A percentile compares a stretch with the other conserved stretches of the same genome.
Conservation (phyloP, 2,329 filamentous ascomycete genomes). For the Diaporthe vexans region DNA sequence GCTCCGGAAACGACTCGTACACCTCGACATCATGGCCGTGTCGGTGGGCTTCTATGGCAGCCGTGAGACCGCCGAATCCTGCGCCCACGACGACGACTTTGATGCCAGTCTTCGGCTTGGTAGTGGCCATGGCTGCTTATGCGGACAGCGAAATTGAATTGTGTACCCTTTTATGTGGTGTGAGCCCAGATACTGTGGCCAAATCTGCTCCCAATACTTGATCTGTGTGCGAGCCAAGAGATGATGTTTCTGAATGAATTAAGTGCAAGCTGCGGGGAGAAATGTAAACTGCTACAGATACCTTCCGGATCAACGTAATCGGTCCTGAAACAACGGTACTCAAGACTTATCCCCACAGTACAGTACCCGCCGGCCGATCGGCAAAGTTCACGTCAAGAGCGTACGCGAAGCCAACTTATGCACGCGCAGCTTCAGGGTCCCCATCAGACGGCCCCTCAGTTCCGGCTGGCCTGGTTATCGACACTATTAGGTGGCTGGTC, state of each 20-base stretch:
- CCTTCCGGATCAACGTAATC: neutral
- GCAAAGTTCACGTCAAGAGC: neutral
- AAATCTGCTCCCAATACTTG: neutral
- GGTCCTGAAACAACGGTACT: slow-evolving; percentile 10
- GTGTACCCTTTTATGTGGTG: neutral
- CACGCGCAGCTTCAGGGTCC: neutral
- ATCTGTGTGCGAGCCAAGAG: neutral
- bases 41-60: slow-evolving; percentile 73
- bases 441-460: slow-evolving; percentile 17
- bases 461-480: slow-evolving; percentile 12
- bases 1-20: slow-evolving; percentile 69
- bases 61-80: slow-evolving; percentile 73
- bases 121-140: slow-evolving; percentile 19
- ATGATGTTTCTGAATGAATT: neutral
- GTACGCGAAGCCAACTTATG: neutral
- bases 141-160: neutral
- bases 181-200: neutral
- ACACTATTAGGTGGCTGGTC: neutral
- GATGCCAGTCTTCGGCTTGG: slow-evolving; percentile 59
- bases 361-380: neutral
- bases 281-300: neutral
- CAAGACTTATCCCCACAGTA: neutral
- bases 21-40: slow-evolving; percentile 72
- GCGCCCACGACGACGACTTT: slow-evolving; percentile 65
- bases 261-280: neutral